Evolutionary conservation across 805 yeast genomes (phyloP), one percentile per base, ranked within the genome.

Genomic region (Ogataea zsoltii): DNA sequence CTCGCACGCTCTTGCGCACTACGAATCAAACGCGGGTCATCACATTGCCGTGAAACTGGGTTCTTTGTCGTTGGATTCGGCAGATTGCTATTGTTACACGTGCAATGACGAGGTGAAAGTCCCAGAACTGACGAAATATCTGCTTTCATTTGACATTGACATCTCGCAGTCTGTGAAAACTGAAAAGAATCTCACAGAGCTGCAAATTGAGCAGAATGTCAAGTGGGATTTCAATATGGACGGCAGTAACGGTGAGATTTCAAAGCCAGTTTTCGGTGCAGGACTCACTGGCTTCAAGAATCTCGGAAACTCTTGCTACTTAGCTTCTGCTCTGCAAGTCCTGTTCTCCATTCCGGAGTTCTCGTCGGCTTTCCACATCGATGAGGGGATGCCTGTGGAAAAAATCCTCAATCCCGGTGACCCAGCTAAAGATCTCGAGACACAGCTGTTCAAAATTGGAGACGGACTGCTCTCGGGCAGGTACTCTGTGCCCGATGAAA

Each of bases 221-320:
- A 85, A 84, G 54, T 94, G 97, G 97, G 96, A 92, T 51, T 94
- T 94, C 67, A 80, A 82, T 49, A 79, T 91, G 79, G 82, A 82
- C 13, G 82, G 83, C 41, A 78, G 81, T 1, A 71, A 80, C 49
- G 97, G 97, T 30, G 78, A 76, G 36, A 75, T 75, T 38, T 68
- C 86, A 42, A 57, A 63, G 11, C 88, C 88, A 2, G 69, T 92
- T 1, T 81, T 75, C 61, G 99, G 98, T 0, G 71, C 81, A 6
- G 87, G 81, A 0, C 70, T 86, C 26, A 88, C 96, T 0, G 99
- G 99, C 0, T 67, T 94, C 61, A 81, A 85, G 55, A 94, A 94
- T 60, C 68, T 94, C 52, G 99, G 99, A 2, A 94, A 94, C 58
- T 85, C 96, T 0, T 94, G 99, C 67, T 94, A 94, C 61, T 56